Conservation (phyloP, 306 rosid genomes). For the Vicia sativa region DNA sequence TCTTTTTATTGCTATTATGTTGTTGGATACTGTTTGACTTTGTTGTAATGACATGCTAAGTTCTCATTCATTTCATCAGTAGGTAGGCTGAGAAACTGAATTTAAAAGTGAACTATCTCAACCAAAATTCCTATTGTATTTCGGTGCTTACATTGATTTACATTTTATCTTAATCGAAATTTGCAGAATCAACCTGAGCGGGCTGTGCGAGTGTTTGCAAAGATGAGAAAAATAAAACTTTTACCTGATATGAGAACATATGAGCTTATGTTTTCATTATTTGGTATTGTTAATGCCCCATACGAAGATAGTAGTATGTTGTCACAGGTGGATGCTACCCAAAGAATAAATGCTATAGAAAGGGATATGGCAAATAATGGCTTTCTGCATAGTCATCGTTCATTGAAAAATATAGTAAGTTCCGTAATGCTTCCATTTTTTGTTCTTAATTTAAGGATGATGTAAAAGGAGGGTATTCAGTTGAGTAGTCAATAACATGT, state of each 20-base stretch:
- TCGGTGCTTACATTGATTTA: conserved; percentile 22
- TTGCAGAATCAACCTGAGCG: conserved; percentile 83
- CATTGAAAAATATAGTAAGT: conserved; percentile 72
- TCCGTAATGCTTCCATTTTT: conserved; percentile 30
- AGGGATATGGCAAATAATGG: conserved; percentile 68
- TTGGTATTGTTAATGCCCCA: conserved; percentile 76
- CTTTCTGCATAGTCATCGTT: conserved; percentile 65
- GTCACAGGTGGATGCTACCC: conserved; percentile 65
- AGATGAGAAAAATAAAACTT: conserved; percentile 65
- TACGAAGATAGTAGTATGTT: conserved; percentile 64
- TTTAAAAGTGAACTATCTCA: conserved; percentile 28
- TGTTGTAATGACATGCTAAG: conserved; percentile 20
- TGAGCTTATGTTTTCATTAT: conserved; percentile 73
- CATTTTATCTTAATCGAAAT: conserved; percentile 36
- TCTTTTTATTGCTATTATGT: conserved; percentile 23
- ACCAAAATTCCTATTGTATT: conserved; percentile 19
- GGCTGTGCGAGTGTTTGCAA: conserved; percentile 67
- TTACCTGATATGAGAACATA: conserved; percentile 73
- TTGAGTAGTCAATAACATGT: conserved; percentile 6
- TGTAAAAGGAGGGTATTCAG: conserved; percentile 14
- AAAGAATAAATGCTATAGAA: conserved; percentile 75
- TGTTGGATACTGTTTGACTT: conserved; percentile 3
- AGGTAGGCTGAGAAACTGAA: conserved; percentile 24
- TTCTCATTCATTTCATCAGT: conserved; percentile 34
- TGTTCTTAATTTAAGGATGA: conserved; percentile 34